Conservation (phyloP, 805 yeast genomes). For the Jamesozyma spencerorum region DNA sequence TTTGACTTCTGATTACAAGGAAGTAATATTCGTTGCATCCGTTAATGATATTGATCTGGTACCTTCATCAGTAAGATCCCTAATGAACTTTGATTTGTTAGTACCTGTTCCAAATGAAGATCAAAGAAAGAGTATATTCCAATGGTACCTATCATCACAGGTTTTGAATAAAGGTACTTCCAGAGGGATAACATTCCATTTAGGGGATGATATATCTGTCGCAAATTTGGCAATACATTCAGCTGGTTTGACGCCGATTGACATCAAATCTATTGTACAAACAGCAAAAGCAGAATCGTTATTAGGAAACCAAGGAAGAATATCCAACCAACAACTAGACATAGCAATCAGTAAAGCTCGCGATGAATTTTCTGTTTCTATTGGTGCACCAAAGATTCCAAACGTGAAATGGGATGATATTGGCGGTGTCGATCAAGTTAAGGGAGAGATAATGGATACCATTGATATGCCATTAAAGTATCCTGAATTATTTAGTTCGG, state of each 20-base stretch:
- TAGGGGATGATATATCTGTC: conserved; percentile 34
- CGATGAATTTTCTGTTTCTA: conserved; percentile 81
- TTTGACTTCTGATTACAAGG: conserved; percentile 32
- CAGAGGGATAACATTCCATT: conserved; percentile 1
- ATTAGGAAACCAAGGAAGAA: background rate
- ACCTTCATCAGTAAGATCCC: conserved; percentile 54
- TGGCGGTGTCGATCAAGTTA: conserved; percentile 86
- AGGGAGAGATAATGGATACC: conserved; percentile 88
- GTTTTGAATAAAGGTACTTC: conserved; percentile 16
- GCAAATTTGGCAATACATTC: conserved; percentile 66
- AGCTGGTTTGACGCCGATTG: conserved; percentile 87
- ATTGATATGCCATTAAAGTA: conserved; percentile 92
- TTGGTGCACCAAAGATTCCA: conserved; percentile 95
- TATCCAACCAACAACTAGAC: conserved; percentile 44
- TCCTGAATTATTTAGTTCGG: conserved; percentile 81
- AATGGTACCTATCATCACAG: conserved; percentile 35
- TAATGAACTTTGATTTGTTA: conserved; percentile 66
- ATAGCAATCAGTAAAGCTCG: conserved; percentile 62
- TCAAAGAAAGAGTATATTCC: conserved; percentile 61
- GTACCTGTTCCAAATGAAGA: conserved; percentile 69
- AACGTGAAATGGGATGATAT: conserved; percentile 95
- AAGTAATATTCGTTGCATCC: conserved; percentile 53
- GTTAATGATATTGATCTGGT: conserved; percentile 59
- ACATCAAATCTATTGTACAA: conserved; percentile 60
- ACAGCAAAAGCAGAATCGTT: conserved; percentile 53